These are phyloP conservation scores for Thelonectria blattea DNA, from an alignment of 2,329 filamentous ascomycete genomes.

Conservation along the genomic window DNA sequence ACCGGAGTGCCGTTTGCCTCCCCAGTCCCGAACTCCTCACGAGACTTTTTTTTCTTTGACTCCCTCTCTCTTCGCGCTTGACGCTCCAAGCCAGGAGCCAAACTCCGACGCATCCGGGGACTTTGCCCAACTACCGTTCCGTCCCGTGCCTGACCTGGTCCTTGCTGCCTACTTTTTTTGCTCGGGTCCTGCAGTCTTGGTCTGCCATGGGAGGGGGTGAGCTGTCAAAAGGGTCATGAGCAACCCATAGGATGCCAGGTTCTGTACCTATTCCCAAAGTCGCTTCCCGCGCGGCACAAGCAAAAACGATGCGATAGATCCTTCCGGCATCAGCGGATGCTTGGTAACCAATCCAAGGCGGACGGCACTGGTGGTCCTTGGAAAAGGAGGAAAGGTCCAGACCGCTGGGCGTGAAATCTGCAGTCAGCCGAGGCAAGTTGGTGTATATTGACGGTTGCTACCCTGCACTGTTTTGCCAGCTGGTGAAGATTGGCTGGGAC, in stretches of 20 bases:
- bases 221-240: background rate
- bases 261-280: background rate
- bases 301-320: background rate
- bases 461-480: background rate
- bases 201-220: background rate
- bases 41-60: background rate
- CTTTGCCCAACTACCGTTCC: constrained; percentile 12
- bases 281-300: background rate
- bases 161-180: background rate
- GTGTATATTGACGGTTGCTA: background rate
- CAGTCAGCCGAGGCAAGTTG: background rate
- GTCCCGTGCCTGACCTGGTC: constrained; percentile 4
- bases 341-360: background rate
- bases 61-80: background rate
- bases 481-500: background rate
- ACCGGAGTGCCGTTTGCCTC: background rate
- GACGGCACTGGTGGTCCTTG: too few relatives aligned
- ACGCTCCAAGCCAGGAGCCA: background rate
- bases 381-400: background rate
- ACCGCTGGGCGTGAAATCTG: background rate
- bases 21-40: background rate
- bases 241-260: background rate
- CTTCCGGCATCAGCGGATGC: background rate
- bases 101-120: constrained; percentile 4
- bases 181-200: background rate